Conservation (phyloP, 176 grass and related monocot genomes). For the Phragmites australis region DNA sequence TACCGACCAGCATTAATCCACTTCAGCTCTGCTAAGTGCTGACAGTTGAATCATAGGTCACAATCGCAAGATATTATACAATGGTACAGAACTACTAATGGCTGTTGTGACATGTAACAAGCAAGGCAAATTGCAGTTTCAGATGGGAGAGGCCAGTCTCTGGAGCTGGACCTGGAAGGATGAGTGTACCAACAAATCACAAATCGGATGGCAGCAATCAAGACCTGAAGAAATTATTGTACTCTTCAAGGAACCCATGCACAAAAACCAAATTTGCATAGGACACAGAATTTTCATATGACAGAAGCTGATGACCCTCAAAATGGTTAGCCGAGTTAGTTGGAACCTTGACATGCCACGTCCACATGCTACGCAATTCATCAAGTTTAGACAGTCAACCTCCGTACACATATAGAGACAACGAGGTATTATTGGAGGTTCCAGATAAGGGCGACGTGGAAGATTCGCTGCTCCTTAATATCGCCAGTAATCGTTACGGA, state of each 20-base stretch:
- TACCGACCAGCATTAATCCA: no score
- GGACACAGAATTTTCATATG: background rate
- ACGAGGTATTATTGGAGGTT: conserved; percentile 39
- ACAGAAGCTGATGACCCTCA: background rate
- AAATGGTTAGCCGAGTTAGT: conserved; percentile 15
- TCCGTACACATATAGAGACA: background rate
- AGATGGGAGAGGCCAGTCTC: background rate
- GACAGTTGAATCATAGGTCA: no score
- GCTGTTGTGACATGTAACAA: background rate
- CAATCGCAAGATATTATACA: background rate
- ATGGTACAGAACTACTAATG: background rate
- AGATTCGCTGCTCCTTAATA: conserved; percentile 47
- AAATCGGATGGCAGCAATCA: background rate
- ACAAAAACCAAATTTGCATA: background rate
- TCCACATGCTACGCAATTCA: background rate
- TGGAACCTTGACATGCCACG: background rate
- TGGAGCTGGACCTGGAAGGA: background rate
- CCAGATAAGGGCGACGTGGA: background rate
- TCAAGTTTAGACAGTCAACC: background rate
- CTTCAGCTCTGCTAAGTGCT: no score
- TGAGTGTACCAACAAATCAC: background rate
- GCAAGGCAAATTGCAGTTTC: background rate
- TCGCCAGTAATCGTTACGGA: conserved; percentile 80
- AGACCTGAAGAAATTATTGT: background rate
- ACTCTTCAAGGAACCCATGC: background rate